These are phyloP conservation scores for Entomortierella parvispora DNA, from an alignment of 192 early-diverging fungal genomes.

Conservation along the genomic window DNA sequence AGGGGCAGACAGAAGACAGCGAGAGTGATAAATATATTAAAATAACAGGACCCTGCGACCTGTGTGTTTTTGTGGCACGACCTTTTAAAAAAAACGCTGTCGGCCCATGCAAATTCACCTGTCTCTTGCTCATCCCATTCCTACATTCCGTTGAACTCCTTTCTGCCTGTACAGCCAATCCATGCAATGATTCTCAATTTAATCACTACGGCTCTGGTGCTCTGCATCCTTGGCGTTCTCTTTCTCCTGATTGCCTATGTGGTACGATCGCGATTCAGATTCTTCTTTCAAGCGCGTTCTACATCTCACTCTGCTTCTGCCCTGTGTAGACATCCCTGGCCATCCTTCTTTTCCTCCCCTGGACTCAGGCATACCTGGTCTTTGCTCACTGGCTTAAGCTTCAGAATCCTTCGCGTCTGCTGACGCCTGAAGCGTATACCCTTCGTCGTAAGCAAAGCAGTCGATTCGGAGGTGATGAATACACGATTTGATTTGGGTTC, in stretches of 20 bases:
- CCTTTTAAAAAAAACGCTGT: too few relatives aligned
- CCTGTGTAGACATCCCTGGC: constrained; percentile 33
- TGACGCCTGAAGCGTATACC: constrained; percentile 43
- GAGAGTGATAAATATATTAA: not conserved
- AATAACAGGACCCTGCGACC: not conserved
- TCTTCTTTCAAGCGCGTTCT: not conserved
- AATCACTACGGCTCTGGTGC: constrained; percentile 34
- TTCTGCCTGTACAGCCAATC: not conserved
- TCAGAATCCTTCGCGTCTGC: constrained; percentile 38
- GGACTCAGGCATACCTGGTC: constrained; percentile 48
- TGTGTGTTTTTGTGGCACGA: not conserved
- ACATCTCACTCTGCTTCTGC: not conserved
- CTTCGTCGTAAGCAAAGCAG: constrained; percentile 33
- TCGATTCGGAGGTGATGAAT: too few relatives aligned
- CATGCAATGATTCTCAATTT: constrained; percentile 27
- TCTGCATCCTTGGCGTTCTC: constrained; percentile 43
- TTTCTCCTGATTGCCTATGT: constrained; percentile 35
- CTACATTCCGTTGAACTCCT: too few relatives aligned
- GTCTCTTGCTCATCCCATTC: too few relatives aligned
- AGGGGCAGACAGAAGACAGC: too few relatives aligned
- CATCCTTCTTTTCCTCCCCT: constrained; percentile 45
- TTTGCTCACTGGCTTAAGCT: constrained; percentile 47
- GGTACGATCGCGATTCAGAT: constrained; percentile 1
- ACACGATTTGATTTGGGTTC: not conserved
- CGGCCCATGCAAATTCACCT: too few relatives aligned